Conservation (phyloP, 495 filamentous ascomycete species). For the Annulohypoxylon bovei region DNA sequence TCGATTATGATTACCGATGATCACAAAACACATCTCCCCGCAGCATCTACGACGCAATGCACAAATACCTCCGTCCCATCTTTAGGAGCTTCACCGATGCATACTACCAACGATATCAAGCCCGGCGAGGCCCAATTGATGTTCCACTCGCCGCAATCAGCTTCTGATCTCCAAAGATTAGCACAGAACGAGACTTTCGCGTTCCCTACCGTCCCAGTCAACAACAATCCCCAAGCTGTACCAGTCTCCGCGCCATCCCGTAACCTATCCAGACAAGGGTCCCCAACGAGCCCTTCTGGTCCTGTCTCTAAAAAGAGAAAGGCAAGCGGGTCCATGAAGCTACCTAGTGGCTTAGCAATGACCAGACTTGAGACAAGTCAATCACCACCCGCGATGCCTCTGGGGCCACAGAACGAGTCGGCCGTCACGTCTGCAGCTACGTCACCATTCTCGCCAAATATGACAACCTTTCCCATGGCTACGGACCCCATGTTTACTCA, state of each 20-base stretch:
- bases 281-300: slow-evolving; percentile 67
- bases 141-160: slow-evolving; percentile 26
- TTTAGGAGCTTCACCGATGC: slow-evolving; percentile 14
- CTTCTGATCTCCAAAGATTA: slow-evolving; percentile 34
- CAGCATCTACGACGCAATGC: slow-evolving; percentile 46
- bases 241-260: slow-evolving; percentile 67
- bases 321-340: slow-evolving; percentile 69
- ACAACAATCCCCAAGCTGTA: slow-evolving; percentile 50
- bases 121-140: slow-evolving; percentile 36
- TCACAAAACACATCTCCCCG: slow-evolving; percentile 80
- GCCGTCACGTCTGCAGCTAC: slow-evolving; percentile 48
- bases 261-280: slow-evolving; percentile 76
- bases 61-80: slow-evolving; percentile 2
- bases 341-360: slow-evolving; percentile 81
- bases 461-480: slow-evolving; percentile 55
- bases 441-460: slow-evolving; percentile 54
- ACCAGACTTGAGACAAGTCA: slow-evolving; percentile 73
- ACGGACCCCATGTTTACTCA: slow-evolving; percentile 44
- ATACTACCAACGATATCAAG: slow-evolving; percentile 29
- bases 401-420: slow-evolving; percentile 48
- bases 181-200: slow-evolving; percentile 30
- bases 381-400: slow-evolving; percentile 45
- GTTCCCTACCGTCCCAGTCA: slow-evolving; percentile 18
- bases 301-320: slow-evolving; percentile 78
- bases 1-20: slow-evolving; percentile 97